Conservation (phyloP, 2,329 filamentous ascomycete genomes). For the Pseudocercospora macadamiae region DNA sequence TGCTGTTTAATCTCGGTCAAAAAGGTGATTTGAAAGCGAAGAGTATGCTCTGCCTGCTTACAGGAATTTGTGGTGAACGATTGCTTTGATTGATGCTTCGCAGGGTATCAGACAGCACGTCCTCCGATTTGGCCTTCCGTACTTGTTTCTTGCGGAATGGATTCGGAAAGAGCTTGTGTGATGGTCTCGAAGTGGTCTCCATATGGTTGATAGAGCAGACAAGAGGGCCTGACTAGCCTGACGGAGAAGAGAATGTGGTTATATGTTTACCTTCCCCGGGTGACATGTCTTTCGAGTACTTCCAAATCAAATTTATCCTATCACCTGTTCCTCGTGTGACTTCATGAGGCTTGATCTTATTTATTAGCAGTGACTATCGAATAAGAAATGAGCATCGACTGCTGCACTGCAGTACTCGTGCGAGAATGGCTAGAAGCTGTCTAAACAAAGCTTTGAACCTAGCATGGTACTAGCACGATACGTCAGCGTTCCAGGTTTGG, state of each 20-base stretch:
- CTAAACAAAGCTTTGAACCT: background rate
- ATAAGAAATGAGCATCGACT: background rate
- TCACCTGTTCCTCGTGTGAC: background rate
- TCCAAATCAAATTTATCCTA: background rate
- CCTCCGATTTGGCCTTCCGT: constrained; percentile 9
- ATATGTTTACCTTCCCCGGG: background rate
- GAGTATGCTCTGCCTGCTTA: background rate
- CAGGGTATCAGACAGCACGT: background rate
- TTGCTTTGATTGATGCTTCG: background rate
- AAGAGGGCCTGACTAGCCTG: background rate
- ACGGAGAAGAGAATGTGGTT: background rate
- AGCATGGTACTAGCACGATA: background rate
- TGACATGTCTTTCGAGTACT: too few species aligned
- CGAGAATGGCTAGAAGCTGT: background rate
- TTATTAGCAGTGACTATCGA: background rate
- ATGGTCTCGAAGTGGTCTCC: background rate
- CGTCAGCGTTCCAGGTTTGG: background rate
- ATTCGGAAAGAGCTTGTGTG: constrained; percentile 15
- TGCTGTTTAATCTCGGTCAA: constrained; percentile 3
- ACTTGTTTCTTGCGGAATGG: constrained; percentile 13
- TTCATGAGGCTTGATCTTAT: background rate
- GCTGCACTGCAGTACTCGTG: background rate
- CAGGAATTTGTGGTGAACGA: background rate
- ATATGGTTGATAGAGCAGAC: background rate
- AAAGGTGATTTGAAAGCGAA: background rate